phyloP scores from a whole-genome alignment of 2,329 filamentous ascomycete species.

The Beauveria rudraprayagi region DNA sequence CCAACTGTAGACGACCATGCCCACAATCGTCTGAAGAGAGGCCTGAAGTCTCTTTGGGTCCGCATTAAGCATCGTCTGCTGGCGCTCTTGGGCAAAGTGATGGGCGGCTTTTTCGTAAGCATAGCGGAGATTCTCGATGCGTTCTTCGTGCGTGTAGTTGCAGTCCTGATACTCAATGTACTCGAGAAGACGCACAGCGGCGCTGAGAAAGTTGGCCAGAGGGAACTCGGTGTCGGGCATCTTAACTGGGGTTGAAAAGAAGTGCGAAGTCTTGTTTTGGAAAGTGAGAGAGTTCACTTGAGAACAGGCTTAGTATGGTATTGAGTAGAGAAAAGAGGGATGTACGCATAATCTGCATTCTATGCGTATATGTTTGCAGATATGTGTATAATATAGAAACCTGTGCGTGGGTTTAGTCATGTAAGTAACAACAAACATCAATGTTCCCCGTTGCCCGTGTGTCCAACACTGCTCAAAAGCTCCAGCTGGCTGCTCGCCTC shows the following conservation, averaged over 20 bases:
- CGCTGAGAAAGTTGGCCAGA: constrained; percentile 8
- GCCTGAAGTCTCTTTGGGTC: constrained; percentile 12
- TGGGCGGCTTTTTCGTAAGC: constrained; percentile 14
- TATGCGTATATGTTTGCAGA: no score
- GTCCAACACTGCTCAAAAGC: no score
- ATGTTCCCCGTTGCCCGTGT: no score
- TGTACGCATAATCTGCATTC: no score
- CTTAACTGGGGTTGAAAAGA: background rate
- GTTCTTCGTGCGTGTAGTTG: constrained; percentile 14
- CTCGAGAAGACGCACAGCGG: constrained; percentile 14
- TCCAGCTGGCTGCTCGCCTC: no score
- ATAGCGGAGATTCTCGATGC: constrained; percentile 12
- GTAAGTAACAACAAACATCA: no score
- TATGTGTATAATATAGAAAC: no score
- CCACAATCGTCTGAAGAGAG: constrained; percentile 18
- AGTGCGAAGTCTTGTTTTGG: background rate
- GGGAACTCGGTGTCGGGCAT: constrained; percentile 1
- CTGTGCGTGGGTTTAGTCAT: no score
- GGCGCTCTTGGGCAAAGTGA: constrained; percentile 15
- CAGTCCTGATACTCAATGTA: constrained; percentile 15
- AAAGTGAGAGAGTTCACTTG: no score
- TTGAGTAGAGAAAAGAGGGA: no score
- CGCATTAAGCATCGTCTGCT: constrained; percentile 11
- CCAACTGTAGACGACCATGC: constrained; percentile 23
- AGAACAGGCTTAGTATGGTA: no score